Evolutionary conservation across 345 rosid species (phyloP).

Genomic region (Populus tremula): DNA sequence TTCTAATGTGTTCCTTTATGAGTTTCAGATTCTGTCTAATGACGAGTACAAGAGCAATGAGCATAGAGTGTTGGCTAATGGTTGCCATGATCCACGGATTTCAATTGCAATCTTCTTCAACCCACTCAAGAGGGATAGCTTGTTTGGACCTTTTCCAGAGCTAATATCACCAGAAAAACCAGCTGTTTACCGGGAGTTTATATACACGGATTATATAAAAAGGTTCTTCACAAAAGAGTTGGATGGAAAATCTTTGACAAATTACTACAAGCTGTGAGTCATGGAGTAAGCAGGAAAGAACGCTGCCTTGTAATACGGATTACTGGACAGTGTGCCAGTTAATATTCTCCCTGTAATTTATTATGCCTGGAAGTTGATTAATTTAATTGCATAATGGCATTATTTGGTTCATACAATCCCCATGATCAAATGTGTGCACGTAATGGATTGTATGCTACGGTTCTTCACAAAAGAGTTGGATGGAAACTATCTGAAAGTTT

Average conservation of each 20-base stretch:
- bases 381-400: too few species aligned
- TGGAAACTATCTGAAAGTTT: neutral
- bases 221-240: conserved; percentile 43
- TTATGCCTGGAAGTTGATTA: too few species aligned
- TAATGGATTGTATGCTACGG: neutral
- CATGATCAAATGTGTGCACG: too few species aligned
- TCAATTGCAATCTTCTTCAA: conserved; percentile 41
- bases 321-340: too few species aligned
- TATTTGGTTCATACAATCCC: too few species aligned
- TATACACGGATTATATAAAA: conserved; percentile 23
- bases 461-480: neutral
- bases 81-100: conserved; percentile 27
- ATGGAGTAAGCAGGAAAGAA: too few species aligned
- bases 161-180: conserved; percentile 38
- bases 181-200: conserved; percentile 32
- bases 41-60: conserved; percentile 45
- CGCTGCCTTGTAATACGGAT: too few species aligned
- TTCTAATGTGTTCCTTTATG: neutral
- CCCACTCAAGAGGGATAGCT: conserved; percentile 20
- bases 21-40: conserved; percentile 43
- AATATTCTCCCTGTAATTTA: too few species aligned
- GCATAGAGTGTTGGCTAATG: conserved; percentile 50
- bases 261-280: conserved; percentile 34
- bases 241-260: conserved; percentile 40
- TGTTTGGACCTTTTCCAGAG: conserved; percentile 44